These are phyloP conservation scores for Grosmannia huntii DNA, from an alignment of 2,329 filamentous ascomycete species.

Conservation along the genomic window DNA sequence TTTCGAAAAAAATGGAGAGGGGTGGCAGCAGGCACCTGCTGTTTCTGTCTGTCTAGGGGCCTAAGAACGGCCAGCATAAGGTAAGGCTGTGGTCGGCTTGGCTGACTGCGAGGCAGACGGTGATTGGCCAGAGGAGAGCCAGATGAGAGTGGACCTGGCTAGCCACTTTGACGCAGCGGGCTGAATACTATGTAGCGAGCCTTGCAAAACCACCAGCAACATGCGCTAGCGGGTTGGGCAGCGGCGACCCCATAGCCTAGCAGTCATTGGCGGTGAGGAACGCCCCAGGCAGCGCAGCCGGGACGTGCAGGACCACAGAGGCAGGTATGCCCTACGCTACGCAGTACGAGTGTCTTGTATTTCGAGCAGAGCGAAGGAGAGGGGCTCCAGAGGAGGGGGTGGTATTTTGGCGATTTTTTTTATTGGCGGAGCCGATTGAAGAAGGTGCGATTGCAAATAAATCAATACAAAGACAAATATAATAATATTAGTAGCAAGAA, in stretches of 20 bases:
- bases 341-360: no score
- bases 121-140: not conserved
- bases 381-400: not conserved
- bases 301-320: not conserved
- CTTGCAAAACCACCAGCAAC: not conserved
- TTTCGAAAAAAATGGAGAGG: not conserved
- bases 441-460: not conserved
- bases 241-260: not conserved
- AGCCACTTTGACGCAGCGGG: not conserved
- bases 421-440: not conserved
- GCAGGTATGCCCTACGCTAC: not conserved
- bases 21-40: not conserved
- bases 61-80: not conserved
- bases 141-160: not conserved
- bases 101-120: not conserved
- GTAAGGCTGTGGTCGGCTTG: not conserved
- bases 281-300: not conserved
- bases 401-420: not conserved
- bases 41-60: not conserved
- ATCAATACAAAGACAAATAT: not conserved
- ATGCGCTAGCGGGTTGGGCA: conserved; percentile 1
- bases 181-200: not conserved
- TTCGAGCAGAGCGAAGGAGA: not conserved
- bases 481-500: not conserved
- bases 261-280: not conserved